Base-by-base conservation (phyloP, 1,139 yeast genomes). In the Suhomyces bribrorum region DNA sequence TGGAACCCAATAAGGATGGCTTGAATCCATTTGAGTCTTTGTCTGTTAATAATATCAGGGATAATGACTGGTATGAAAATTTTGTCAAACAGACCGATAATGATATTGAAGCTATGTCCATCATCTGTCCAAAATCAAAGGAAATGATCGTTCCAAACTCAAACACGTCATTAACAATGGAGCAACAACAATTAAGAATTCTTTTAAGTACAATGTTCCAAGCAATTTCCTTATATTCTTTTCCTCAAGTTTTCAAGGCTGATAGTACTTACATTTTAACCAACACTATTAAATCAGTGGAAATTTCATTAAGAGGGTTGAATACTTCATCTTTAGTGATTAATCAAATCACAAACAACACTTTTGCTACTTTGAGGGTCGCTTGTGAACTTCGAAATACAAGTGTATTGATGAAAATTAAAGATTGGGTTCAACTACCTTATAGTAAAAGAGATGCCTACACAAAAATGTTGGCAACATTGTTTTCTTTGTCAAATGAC, bases 261-360 rank as follows among this genome's bases (percentile, higher is more conserved):
- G 75, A 69, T 37, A 60, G 69, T 9, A 49, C 62, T 0, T 56
- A 46, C 23, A 52, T 75, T 7, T 62, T 83, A 25, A 65, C 77
- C 4, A 74, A 75, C 45, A 77, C 87, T 0, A 76, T 86, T 20
- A 77, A 79, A 41, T 75, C 86, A 0, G 57, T 75, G 11, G 96
- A 87, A 52, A 81, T 86, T 9, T 66, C 85, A 0, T 59, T 84
- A 15, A 69, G 96, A 43, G 94, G 94, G 0, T 55, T 61, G 2
- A 45, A 64, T 4, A 59, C 74, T 7, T 48, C 61, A 3, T 56
- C 54, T 0, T 50, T 81, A 14, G 57, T 86, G 0, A 61, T 81
- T 3, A 68, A 69, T 33, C 88, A 84, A 47, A 52, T 87, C 2
- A 75, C 88, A 0, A 73, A 79, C 43, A 84, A 83, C 43, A 56